Conservation (phyloP, 805 yeast species). For the Metschnikowia sp. region DNA sequence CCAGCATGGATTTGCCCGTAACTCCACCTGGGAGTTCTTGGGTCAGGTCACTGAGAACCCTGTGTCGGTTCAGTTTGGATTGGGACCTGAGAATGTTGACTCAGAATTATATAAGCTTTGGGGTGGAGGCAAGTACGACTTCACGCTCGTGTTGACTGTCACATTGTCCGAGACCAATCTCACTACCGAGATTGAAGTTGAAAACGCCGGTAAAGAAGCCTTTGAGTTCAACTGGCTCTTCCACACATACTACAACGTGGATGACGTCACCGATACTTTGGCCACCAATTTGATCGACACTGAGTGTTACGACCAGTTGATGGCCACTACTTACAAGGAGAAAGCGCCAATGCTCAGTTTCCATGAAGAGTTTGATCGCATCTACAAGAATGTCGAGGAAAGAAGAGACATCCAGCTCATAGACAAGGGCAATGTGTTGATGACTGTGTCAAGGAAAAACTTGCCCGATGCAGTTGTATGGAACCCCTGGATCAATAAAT, state of each 20-base stretch:
- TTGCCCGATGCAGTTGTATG: conserved; percentile 81
- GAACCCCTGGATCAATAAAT: conserved; percentile 93
- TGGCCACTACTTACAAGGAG: conserved; percentile 59
- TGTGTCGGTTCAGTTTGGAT: conserved; percentile 78
- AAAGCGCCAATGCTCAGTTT: conserved; percentile 73
- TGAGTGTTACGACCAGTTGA: conserved; percentile 70
- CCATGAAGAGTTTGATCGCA: conserved; percentile 79
- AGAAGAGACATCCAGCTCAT: conserved; percentile 63
- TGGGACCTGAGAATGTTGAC: conserved; percentile 80
- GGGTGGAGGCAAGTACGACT: conserved; percentile 55
- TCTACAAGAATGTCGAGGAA: conserved; percentile 62
- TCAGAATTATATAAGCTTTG: conserved; percentile 57
- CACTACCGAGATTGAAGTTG: conserved; percentile 70
- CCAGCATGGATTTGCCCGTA: conserved; percentile 96
- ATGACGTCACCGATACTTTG: conserved; percentile 72
- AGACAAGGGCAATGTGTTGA: conserved; percentile 65
- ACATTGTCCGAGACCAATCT: conserved; percentile 53
- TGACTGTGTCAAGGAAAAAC: conserved; percentile 62
- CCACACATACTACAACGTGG: conserved; percentile 81
- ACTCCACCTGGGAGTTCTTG: conserved; percentile 86
- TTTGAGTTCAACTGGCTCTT: conserved; percentile 92
- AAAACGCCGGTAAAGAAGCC: conserved; percentile 58
- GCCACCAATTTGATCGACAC: conserved; percentile 78
- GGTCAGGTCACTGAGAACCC: conserved; percentile 75
- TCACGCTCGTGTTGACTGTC: conserved; percentile 71